Conservation (phyloP, 129 eudicot species). For the Tanacetum coccineum region DNA sequence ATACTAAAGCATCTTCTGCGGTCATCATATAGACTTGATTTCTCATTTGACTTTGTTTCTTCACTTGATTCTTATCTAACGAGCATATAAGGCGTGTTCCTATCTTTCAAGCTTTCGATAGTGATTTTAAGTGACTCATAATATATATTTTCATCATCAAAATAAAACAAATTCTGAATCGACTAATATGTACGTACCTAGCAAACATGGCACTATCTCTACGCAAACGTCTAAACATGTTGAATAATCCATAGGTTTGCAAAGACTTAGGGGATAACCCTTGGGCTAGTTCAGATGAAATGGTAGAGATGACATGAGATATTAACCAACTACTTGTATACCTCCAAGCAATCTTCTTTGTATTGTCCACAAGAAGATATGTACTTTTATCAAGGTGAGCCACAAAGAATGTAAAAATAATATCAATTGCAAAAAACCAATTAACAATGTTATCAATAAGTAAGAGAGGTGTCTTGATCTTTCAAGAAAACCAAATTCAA, state of each 20-base stretch:
- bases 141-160: too few species aligned
- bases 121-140: too few species aligned
- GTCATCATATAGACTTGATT: too few species aligned
- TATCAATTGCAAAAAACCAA: conserved; percentile 39
- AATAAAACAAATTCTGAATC: too few species aligned
- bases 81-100: too few species aligned
- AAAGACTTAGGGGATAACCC: conserved; percentile 35
- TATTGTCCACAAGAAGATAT: conserved; percentile 45
- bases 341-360: conserved; percentile 54
- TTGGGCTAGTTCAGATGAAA: conserved; percentile 64
- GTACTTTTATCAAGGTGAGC: conserved; percentile 43
- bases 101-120: too few species aligned
- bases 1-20: too few species aligned
- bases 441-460: conserved; percentile 42
- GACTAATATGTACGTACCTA: conserved; percentile 33
- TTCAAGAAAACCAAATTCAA: conserved; percentile 52
- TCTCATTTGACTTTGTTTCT: too few species aligned
- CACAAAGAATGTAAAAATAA: conserved; percentile 49
- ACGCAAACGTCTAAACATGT: conserved; percentile 76
- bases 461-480: conserved; percentile 34
- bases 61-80: too few species aligned
- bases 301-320: conserved; percentile 60
- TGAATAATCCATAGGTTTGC: conserved; percentile 53
- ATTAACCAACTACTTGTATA: conserved; percentile 52
- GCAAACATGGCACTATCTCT: conserved; percentile 75